These are phyloP conservation scores for Fusarium clavum DNA, from an alignment of 2,329 filamentous ascomycete species.

Conservation along the genomic window DNA sequence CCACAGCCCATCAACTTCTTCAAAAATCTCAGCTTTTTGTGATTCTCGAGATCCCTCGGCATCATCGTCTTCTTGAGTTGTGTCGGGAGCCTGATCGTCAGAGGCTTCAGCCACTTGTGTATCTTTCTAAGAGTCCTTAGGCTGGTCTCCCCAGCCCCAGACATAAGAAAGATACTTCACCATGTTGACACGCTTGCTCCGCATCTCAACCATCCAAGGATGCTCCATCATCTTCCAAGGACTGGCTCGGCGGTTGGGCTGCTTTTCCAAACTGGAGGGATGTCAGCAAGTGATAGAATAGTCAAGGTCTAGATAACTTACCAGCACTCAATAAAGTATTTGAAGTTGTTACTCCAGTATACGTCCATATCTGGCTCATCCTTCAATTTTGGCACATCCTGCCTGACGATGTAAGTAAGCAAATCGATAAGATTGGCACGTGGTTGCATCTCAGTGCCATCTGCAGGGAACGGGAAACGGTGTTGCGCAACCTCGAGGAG, in stretches of 20 bases:
- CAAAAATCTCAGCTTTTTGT: not conserved
- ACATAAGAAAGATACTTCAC: slow-evolving; percentile 91
- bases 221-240: slow-evolving; percentile 99
- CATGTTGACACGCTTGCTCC: slow-evolving; percentile 97
- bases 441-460: slow-evolving; percentile 95
- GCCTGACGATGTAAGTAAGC: slow-evolving; percentile 95
- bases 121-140: slow-evolving; percentile 39
- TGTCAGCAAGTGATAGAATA: slow-evolving; percentile 39
- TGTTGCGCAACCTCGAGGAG: slow-evolving; percentile 99
- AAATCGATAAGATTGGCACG: slow-evolving; percentile 93
- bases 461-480: slow-evolving; percentile 96
- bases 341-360: slow-evolving; percentile 96
- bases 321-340: slow-evolving; percentile 99
- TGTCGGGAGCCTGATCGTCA: slow-evolving; percentile 26
- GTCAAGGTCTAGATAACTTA: slow-evolving; percentile 63
- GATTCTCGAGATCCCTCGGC: not conserved
- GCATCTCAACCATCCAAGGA: slow-evolving; percentile 99
- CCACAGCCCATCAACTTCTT: slow-evolving; percentile 7
- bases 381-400: slow-evolving; percentile 94
- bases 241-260: slow-evolving; percentile 84
- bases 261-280: slow-evolving; percentile 84
- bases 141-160: slow-evolving; percentile 86
- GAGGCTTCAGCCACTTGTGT: slow-evolving; percentile 14
- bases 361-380: slow-evolving; percentile 92
- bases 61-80: slow-evolving; percentile 8